Percentiles rank a stretch among this genome's conserved stretches.
These are phyloP conservation scores for Beta macrorhiza DNA, from an alignment of 179 eudicot species.

Conservation along the genomic window DNA sequence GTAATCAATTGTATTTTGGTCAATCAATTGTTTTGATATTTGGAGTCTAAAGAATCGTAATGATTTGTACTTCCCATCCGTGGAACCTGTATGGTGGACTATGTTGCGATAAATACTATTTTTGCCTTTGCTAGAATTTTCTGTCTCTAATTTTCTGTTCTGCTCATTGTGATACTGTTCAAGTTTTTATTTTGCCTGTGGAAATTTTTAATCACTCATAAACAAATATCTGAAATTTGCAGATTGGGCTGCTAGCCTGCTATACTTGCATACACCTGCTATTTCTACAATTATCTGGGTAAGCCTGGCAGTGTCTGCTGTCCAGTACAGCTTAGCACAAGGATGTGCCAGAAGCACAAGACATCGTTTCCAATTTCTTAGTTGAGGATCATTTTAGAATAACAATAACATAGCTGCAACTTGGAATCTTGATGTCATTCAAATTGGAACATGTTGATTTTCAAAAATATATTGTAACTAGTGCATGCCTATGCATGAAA, in stretches of 20 bases:
- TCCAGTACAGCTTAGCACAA: too few relatives aligned
- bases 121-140: neutral
- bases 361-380: neutral
- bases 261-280: neutral
- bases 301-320: neutral
- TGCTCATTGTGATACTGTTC: neutral
- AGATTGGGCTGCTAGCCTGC: neutral
- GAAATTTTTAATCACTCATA: neutral
- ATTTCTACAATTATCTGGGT: neutral
- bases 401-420: neutral
- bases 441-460: neutral
- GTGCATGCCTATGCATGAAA: neutral
- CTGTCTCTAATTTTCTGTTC: neutral
- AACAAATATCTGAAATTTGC: neutral
- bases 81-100: neutral
- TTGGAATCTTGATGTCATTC: neutral
- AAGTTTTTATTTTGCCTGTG: neutral
- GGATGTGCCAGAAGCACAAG: neutral
- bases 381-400: neutral
- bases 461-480: neutral
- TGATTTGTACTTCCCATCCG: neutral
- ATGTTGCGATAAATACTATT: neutral
- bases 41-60: slow-evolving; percentile 12
- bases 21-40: slow-evolving; percentile 9
- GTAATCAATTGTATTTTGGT: slow-evolving; percentile 3